Evolutionary conservation across 2,329 filamentous ascomycete species (phyloP).

Genomic region (Chaetomium sp.): DNA sequence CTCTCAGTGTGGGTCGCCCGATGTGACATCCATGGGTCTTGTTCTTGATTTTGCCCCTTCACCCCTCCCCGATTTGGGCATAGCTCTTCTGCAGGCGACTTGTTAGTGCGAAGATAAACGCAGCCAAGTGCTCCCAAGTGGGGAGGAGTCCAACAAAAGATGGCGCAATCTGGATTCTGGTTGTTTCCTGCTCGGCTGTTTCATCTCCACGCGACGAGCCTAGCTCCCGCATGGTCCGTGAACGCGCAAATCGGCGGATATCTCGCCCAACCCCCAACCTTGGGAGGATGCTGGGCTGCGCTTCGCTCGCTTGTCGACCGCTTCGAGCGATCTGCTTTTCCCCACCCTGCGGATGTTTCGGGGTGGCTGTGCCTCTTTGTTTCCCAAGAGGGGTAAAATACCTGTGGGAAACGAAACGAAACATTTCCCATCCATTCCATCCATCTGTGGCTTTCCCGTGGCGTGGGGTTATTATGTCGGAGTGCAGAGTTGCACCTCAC

Average conservation of each 20-base stretch:
- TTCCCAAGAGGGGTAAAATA: constrained; percentile 4
- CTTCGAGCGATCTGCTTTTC: not conserved
- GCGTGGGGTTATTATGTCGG: not conserved
- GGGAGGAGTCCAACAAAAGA: not conserved
- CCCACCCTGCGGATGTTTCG: constrained; percentile 3
- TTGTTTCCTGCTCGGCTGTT: constrained; percentile 11
- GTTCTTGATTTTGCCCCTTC: not conserved
- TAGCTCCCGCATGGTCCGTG: constrained; percentile 7
- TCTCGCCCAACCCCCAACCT: not conserved
- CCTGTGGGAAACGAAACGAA: not conserved
- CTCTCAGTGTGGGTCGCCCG: not conserved
- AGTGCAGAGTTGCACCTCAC: constrained; percentile 6
- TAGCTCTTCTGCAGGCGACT: not conserved
- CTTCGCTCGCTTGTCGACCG: constrained; percentile 8
- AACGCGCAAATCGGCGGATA: not conserved
- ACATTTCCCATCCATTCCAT: too few relatives aligned
- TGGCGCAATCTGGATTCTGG: constrained; percentile 3
- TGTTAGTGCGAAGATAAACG: constrained; percentile 7
- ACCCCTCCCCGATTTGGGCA: not conserved
- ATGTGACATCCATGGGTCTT: not conserved
- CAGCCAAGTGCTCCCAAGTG: not conserved
- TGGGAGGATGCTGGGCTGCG: constrained; percentile 2
- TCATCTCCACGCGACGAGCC: constrained; percentile 5
- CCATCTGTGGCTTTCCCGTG: too few relatives aligned
- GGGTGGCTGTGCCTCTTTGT: constrained; percentile 7